Evolutionary conservation across 345 rosid species (phyloP).

Genomic region (Brassica juncea): DNA sequence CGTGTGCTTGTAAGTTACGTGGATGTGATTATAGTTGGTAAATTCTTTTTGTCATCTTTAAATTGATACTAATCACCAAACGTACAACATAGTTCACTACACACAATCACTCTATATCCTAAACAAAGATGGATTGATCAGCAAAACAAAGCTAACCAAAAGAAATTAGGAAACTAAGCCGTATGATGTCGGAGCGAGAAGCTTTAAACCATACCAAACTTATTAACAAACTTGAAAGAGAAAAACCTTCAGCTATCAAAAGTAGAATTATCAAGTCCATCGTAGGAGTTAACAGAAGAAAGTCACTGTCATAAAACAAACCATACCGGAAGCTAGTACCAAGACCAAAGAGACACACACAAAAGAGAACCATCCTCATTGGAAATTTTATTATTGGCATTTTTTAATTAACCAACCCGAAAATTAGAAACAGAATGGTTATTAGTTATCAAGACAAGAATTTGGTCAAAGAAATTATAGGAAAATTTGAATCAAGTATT

Average conservation of each 20-base stretch:
- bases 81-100: background rate
- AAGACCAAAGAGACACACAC: background rate
- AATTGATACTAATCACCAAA: background rate
- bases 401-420: background rate
- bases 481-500: background rate
- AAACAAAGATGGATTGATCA: background rate
- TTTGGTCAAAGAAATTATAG: background rate
- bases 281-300: background rate
- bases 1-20: background rate
- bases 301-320: background rate
- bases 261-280: background rate
- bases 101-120: background rate
- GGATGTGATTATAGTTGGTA: slow-evolving; percentile 9
- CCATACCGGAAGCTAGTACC: background rate
- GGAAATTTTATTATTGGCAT: background rate
- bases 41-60: background rate
- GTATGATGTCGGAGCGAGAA: background rate
- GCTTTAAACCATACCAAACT: too few relatives aligned
- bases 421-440: background rate
- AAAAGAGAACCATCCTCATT: background rate
- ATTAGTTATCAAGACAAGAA: background rate
- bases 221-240: background rate
- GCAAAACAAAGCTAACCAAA: background rate
- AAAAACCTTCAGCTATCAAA: too few relatives aligned
- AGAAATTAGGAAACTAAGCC: background rate